Evolutionary conservation across 352 stramenopile genomes (phyloP).

Genomic region (Phytophthora boehmeriae): DNA sequence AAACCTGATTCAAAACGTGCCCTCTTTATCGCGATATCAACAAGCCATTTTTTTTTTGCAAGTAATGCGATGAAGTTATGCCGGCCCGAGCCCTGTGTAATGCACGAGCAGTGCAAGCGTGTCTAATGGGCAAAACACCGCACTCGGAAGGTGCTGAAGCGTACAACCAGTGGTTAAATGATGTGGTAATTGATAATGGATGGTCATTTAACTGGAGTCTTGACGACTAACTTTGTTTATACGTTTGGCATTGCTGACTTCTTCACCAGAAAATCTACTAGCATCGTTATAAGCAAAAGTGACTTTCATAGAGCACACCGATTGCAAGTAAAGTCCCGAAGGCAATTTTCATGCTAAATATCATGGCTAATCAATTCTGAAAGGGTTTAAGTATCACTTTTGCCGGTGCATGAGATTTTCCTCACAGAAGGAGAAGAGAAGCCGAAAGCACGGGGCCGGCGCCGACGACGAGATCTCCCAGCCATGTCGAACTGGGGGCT

Average conservation of each 20-base stretch:
- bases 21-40: background rate
- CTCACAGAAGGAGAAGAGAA: slow-evolving; percentile 26
- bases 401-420: slow-evolving; percentile 25
- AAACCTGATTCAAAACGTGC: background rate
- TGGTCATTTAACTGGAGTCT: too few relatives aligned
- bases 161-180: background rate
- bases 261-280: too few relatives aligned
- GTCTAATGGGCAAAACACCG: background rate
- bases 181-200: background rate
- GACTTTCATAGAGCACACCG: too few relatives aligned
- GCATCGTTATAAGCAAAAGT: too few relatives aligned
- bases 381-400: background rate
- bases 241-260: slow-evolving; percentile 3
- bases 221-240: too few relatives aligned
- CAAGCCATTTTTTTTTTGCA: too few relatives aligned
- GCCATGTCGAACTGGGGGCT: slow-evolving; percentile 85
- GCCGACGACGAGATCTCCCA: background rate
- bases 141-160: background rate
- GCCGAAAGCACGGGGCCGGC: slow-evolving; percentile 22
- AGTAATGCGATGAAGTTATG: slow-evolving; percentile 28
- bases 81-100: slow-evolving; percentile 12
- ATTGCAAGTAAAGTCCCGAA: too few relatives aligned
- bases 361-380: background rate
- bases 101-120: background rate
- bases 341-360: background rate